Base-by-base conservation (phyloP, 169 alveolate species). In the Cardiosporidium cionae region DNA sequence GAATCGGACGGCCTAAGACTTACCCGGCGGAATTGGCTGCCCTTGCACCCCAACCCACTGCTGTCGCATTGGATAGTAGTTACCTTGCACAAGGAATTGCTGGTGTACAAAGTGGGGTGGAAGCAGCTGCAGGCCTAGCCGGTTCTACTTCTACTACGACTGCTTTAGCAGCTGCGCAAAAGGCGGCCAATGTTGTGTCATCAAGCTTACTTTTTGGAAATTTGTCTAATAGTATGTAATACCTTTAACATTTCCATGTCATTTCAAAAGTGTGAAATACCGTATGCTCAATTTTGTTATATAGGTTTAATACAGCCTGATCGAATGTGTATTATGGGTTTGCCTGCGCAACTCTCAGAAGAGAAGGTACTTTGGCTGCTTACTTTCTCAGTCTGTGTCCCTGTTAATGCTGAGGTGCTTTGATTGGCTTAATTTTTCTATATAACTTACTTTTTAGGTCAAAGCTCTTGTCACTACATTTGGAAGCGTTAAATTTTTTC, bases 1-100 rank as follows among this genome's bases (percentile, higher is more conserved):
- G 88, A 25, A 81, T 85, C 16, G 90, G 90, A 1, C 70, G 90
- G 58, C 90, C 90, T 0, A 85, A 85, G 64, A 85, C 90, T 0
- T 85, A 82, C 35, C 86, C 90, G 5, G 9, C 31, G 1, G 90
- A 81, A 54, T 25, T 76, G 65, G 67, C 65, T n/a, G 76, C 66
- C 31, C 68, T 84, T 23, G 79, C 79, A 7, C 89, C 89, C 31
- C 70, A 76, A 7, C 81, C 89, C 27, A 84, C 86, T 44, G 58
- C 58, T 16, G n/a, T 44, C 16, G 58, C 58, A 16, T n/a, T 44
- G 16, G 58, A 44, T 44, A 44, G 58, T n/a, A 44, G 16, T 44
- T 44, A 44, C n/a, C 58, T 44, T 16, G 16, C 58, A 44, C 58
- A 44, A 44, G 58, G 58, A 44, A 44, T 44, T 44, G 27, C 16